Base-by-base conservation (phyloP, 768 basidiomycete species). In the Mycena crocata region DNA sequence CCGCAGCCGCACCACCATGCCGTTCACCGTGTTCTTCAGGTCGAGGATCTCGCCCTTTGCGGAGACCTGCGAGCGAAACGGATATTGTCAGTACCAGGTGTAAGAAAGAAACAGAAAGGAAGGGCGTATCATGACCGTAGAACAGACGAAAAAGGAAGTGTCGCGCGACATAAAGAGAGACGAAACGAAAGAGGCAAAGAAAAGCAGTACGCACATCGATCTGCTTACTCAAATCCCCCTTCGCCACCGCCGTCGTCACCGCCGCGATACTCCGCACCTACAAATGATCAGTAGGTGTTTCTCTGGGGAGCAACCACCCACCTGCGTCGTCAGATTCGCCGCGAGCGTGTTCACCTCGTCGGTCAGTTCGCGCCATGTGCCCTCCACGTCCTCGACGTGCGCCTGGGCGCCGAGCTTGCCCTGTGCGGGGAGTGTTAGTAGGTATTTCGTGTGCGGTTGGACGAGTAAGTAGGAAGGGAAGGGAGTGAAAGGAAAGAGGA, bases 11-110 rank as follows among this genome's bases (percentile, higher is more conserved):
- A 90, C 91, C 19, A 96, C 97, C 96, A 98, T 99, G 63, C 89
- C 92, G 75, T 99, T 99, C 39, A 98, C 95, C 1, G 95, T 98
- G 78, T 93, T 91, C 81, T 94, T 93, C 80, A 93, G 77, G 76
- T 95, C 92, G 64, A 93, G 80, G 78, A 98, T 97, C 82, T 98
- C 96, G 28, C 96, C 95, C 39, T 93, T 89, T 37, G 95, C 95
- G 71, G 96, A 93, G 68, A 96, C 94, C 64, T 92, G 90, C 72
- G 95, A n/a, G n/a, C n/a, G n/a, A n/a, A n/a, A n/a, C n/a, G n/a
- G n/a, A n/a, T n/a, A n/a, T n/a, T n/a, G n/a, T n/a, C n/a, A n/a
- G n/a, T n/a, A n/a, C n/a, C n/a, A n/a, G n/a, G n/a, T n/a, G n/a
- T n/a, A n/a, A n/a, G n/a, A n/a, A n/a, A n/a, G n/a, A n/a, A 34